Evolutionary conservation across 192 early-diverging fungal species (phyloP), one percentile per base, ranked within the genome.

Genomic region (Thoreauomyces humboldtii): DNA sequence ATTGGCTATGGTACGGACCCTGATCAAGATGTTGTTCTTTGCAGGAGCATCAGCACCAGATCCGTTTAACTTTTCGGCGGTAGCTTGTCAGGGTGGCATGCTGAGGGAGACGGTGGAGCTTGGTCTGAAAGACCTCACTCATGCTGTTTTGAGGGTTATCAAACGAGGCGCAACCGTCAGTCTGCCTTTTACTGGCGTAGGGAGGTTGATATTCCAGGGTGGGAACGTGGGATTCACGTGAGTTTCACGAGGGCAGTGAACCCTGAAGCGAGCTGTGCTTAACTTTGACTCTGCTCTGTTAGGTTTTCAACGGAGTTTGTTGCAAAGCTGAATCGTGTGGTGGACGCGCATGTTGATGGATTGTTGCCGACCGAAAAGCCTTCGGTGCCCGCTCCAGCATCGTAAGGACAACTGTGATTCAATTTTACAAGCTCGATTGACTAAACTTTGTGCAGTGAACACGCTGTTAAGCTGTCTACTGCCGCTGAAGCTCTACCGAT

Each of bases 81-180:
- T 75, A 4, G 67, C 79, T 0, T 31, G 33, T 12, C 58, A 63
- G n/a, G 63, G 38, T 29, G 72, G 74, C 4, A 67, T 68, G 52
- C 27, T 42, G 27, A 46, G 79, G 22, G 79, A 81, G 38, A 56
- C 68, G n/a, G 71, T 77, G 31, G 79, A 81, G 54, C 44, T 76
- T 2, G 79, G 68, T 0, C 19, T 81, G 15, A 79, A 77, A 38
- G 79, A 81, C 61, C 63, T 81, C 35, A 70, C 75, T 7, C 76
- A 81, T 61, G 76, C 58, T 0, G 45, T 81, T 25, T 21, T 73
- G 2, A 37, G 67, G 24, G 46, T 81, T 22, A 25, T 80, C 21
- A 69, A 64, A 51, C 35, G 74, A 4, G 74, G 77, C 29, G 28
- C 48, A 14, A 54, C 21, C 41, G 66, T 74, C 7, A 51, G 38